Evolutionary conservation across 192 early-diverging fungal species (phyloP).

Genomic region (Chytriomyces sp.): DNA sequence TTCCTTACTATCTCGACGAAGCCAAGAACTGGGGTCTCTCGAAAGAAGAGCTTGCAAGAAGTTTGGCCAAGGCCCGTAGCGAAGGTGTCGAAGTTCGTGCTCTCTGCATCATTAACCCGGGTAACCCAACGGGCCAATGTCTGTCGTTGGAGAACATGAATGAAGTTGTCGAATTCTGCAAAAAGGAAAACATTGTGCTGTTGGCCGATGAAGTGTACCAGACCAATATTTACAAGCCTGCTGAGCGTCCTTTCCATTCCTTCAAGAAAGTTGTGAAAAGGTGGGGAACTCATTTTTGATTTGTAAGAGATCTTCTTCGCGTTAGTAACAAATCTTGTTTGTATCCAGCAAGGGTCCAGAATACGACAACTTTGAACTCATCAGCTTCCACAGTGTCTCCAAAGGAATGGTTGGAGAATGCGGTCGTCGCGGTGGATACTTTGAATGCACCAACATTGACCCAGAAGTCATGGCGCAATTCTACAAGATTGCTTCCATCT

Average conservation of each 20-base stretch:
- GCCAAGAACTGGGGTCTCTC: conserved; percentile 80
- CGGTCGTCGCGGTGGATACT: conserved; percentile 96
- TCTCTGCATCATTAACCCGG: conserved; percentile 96
- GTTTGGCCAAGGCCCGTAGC: conserved; percentile 67
- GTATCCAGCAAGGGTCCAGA: conserved; percentile 65
- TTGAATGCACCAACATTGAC: conserved; percentile 87
- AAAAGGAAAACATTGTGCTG: conserved; percentile 78
- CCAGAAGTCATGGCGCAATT: conserved; percentile 76
- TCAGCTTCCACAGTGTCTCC: conserved; percentile 95
- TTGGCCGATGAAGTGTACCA: conserved; percentile 99
- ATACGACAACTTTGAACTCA: conserved; percentile 80
- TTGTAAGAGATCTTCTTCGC: background rate
- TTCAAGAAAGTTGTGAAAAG: conserved; percentile 91
- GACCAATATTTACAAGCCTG: conserved; percentile 87
- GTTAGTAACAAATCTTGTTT: background rate
- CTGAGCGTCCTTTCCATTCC: conserved; percentile 86
- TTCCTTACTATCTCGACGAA: conserved; percentile 94
- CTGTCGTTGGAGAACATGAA: conserved; percentile 81
- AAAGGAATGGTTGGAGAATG: conserved; percentile 99
- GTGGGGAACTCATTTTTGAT: conserved; percentile 28
- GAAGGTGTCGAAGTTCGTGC: conserved; percentile 89
- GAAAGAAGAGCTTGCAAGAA: conserved; percentile 63
- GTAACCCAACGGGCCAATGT: conserved; percentile 97
- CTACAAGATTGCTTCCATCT: conserved; percentile 93
- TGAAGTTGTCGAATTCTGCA: conserved; percentile 87